A percentile compares a stretch with the other conserved stretches of the same genome.
Evolutionary conservation across 208 protist genomes (phyloP).

Genomic region (Leishmania turanica): DNA sequence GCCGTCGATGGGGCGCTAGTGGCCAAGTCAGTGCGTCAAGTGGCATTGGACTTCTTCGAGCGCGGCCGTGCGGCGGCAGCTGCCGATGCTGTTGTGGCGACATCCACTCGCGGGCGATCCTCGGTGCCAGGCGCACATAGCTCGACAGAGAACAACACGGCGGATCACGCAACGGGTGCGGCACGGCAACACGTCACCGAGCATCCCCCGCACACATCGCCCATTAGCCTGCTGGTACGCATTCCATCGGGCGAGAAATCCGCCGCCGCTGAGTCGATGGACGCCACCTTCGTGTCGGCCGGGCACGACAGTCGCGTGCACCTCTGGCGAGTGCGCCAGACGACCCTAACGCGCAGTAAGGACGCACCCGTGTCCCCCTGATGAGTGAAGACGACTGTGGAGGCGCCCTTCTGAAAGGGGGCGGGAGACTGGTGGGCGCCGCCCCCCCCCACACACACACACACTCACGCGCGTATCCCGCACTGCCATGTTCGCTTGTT

Average conservation of each 20-base stretch:
- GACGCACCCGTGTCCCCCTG: not conserved
- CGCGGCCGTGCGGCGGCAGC: not conserved
- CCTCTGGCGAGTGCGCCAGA: constrained; percentile 15
- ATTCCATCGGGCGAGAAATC: not conserved
- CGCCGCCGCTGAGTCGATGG: not conserved
- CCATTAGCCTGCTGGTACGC: constrained; percentile 11
- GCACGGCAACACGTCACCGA: not conserved
- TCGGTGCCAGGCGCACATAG: not conserved
- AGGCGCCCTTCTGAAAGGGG: not conserved
- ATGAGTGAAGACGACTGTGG: not conserved
- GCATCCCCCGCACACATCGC: not conserved
- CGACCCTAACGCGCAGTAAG: not conserved
- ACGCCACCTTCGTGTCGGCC: constrained; percentile 2
- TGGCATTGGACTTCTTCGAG: constrained; percentile 9
- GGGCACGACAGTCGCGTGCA: constrained; percentile 21
- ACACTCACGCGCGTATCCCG: not conserved
- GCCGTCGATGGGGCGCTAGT: not conserved
- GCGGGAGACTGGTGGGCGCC: not conserved
- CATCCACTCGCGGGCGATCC: not conserved
- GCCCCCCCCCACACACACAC: not conserved
- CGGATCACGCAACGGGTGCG: not conserved
- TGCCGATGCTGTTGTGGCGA: too few relatives aligned
- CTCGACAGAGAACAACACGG: not conserved
- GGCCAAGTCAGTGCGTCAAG: constrained; percentile 6
- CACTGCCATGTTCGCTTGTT: not conserved